Evolutionary conservation across 768 basidiomycete species (phyloP).

Genomic region (Mycena vulgaris): DNA sequence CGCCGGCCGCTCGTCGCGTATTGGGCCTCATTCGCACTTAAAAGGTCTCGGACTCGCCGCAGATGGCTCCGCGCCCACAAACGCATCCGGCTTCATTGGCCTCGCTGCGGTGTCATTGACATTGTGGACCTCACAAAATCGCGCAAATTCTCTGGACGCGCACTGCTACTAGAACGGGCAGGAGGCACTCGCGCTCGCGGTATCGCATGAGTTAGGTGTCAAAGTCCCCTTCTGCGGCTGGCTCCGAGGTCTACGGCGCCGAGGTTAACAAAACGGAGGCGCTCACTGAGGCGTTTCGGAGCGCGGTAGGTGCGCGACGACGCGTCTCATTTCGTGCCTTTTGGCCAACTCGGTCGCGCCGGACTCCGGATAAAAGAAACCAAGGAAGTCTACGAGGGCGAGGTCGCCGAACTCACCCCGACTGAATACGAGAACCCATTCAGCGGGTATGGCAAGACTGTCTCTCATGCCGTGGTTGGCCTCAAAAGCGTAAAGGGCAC

Average conservation of each 20-base stretch:
- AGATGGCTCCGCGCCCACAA: slow-evolving; percentile 83
- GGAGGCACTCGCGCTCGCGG: slow-evolving; percentile 96
- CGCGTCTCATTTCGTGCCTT: slow-evolving; percentile 31
- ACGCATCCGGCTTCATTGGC: slow-evolving; percentile 91
- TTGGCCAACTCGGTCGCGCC: slow-evolving; percentile 47
- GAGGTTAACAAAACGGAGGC: slow-evolving; percentile 99
- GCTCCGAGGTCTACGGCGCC: slow-evolving; percentile 95
- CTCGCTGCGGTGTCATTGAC: slow-evolving; percentile 94
- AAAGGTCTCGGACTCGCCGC: slow-evolving; percentile 92
- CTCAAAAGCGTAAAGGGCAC: slow-evolving; percentile 95
- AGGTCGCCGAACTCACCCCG: slow-evolving; percentile 97
- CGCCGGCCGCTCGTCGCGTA: slow-evolving; percentile 84
- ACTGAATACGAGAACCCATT: slow-evolving; percentile 97
- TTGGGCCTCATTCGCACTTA: slow-evolving; percentile 96
- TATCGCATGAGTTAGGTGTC: slow-evolving; percentile 93
- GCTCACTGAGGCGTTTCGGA: slow-evolving; percentile 91
- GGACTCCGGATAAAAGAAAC: slow-evolving; percentile 99
- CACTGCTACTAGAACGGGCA: slow-evolving; percentile 95
- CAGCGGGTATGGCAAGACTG: slow-evolving; percentile 97
- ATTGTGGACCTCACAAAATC: slow-evolving; percentile 92
- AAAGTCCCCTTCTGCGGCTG: slow-evolving; percentile 99
- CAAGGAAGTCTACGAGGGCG: slow-evolving; percentile 98
- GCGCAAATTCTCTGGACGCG: slow-evolving; percentile 94
- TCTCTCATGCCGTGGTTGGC: slow-evolving; percentile 97
- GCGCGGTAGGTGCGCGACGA: slow-evolving; percentile 91